These are phyloP conservation scores for Isatis lusitanica DNA, from an alignment of 441 rosid genomes.

Conservation along the genomic window DNA sequence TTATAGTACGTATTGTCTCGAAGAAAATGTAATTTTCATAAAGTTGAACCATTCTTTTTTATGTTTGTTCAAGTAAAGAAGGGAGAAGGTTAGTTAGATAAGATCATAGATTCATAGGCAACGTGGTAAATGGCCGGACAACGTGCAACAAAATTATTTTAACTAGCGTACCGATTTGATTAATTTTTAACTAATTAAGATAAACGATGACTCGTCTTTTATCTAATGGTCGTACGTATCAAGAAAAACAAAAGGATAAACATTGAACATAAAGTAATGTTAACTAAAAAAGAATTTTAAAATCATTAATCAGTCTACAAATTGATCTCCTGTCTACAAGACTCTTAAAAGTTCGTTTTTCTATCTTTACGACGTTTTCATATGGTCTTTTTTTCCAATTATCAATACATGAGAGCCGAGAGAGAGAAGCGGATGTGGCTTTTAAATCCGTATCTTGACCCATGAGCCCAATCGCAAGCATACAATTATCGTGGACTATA, in stretches of 20 bases:
- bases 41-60: not conserved
- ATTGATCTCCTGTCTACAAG: not conserved
- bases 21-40: not conserved
- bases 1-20: not conserved
- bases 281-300: not conserved
- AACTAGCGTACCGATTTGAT: not conserved
- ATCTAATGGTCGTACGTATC: not conserved
- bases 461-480: constrained; percentile 17
- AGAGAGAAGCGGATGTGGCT: not conserved
- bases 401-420: not conserved
- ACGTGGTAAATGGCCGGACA: constrained; percentile 32
- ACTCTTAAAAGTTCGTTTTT: not conserved
- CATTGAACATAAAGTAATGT: not conserved
- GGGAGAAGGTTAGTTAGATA: constrained; percentile 5
- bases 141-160: constrained; percentile 28
- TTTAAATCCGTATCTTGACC: not conserved
- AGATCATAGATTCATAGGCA: not conserved
- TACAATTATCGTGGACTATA: not conserved
- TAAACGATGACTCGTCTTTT: constrained; percentile 16
- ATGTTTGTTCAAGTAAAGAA: constrained; percentile 10
- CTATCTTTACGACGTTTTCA: not conserved
- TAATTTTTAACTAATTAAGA: not conserved
- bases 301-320: not conserved
- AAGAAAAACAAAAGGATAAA: not conserved
- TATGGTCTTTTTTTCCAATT: not conserved